Percentiles rank a stretch among this genome's conserved stretches.
phyloP scores from a whole-genome alignment of 164 flowering plant species.

The Stephania cephalantha region DNA sequence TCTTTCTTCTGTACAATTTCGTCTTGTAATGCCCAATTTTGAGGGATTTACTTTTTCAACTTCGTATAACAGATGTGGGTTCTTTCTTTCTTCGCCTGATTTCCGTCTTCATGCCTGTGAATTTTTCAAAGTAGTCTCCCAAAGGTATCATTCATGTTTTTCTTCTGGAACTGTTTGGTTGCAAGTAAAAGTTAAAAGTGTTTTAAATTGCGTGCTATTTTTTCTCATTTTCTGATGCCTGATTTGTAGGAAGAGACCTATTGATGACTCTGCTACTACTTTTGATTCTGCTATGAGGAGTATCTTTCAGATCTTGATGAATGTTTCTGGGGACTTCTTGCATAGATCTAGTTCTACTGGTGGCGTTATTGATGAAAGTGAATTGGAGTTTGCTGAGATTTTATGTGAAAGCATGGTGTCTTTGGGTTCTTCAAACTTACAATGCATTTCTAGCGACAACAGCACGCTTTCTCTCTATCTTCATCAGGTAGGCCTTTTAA shows the following conservation, averaged over 20 bases:
- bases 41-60: not conserved
- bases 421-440: constrained; percentile 74
- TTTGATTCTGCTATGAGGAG: constrained; percentile 72
- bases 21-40: not conserved
- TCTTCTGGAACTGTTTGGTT: not conserved
- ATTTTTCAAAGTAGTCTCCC: constrained; percentile 83
- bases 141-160: constrained; percentile 42
- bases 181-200: not conserved
- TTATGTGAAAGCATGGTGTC: constrained; percentile 93
- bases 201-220: constrained; percentile 8
- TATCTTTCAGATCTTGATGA: constrained; percentile 71
- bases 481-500: constrained; percentile 57
- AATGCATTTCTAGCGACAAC: constrained; percentile 52
- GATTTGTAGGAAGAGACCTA: constrained; percentile 71
- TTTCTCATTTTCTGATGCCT: constrained; percentile 10
- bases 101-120: constrained; percentile 96
- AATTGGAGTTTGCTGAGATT: constrained; percentile 83
- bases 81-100: constrained; percentile 78
- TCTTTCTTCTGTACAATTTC: not conserved
- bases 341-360: constrained; percentile 32
- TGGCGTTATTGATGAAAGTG: constrained; percentile 60
- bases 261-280: constrained; percentile 61
- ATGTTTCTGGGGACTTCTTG: constrained; percentile 60
- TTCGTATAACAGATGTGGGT: constrained; percentile 58
- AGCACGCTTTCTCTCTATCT: constrained; percentile 46